A percentile compares a stretch with the other conserved stretches of the same genome.
These are phyloP conservation scores for Metarhizium humberi DNA, from an alignment of 2,329 filamentous ascomycete species.

Conservation along the genomic window DNA sequence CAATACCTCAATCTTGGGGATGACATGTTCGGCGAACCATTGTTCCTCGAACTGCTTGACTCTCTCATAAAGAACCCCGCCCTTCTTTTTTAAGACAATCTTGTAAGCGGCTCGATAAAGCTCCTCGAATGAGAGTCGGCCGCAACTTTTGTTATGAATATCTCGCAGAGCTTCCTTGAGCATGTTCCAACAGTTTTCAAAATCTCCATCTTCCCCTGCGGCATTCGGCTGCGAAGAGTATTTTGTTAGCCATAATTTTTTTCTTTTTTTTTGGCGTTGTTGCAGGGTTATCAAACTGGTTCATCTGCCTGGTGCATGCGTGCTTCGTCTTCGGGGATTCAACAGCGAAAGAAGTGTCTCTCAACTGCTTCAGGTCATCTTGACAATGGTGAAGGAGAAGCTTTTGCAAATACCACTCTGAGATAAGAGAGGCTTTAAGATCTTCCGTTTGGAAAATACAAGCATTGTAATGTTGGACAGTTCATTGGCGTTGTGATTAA, in stretches of 20 bases:
- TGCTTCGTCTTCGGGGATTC: no score
- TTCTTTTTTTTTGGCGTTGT: no score
- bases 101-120: constrained; percentile 92
- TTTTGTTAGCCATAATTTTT: constrained; percentile 13
- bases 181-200: constrained; percentile 75
- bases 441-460: no score
- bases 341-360: no score
- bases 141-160: constrained; percentile 89
- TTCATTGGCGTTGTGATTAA: background rate
- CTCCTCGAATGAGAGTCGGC: constrained; percentile 84
- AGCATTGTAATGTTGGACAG: no score
- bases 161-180: constrained; percentile 70
- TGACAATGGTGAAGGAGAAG: no score
- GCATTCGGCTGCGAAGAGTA: constrained; percentile 19
- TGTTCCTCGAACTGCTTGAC: constrained; percentile 73
- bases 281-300: no score
- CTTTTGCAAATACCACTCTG: no score
- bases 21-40: constrained; percentile 71
- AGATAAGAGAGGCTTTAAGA: no score
- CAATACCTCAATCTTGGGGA: constrained; percentile 58
- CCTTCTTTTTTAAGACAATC: constrained; percentile 82
- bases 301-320: no score
- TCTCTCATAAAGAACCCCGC: constrained; percentile 67
- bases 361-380: no score
- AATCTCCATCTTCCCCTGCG: constrained; percentile 57